Conservation (phyloP, 768 basidiomycete genomes). For the Panaeolus cyanescens region DNA sequence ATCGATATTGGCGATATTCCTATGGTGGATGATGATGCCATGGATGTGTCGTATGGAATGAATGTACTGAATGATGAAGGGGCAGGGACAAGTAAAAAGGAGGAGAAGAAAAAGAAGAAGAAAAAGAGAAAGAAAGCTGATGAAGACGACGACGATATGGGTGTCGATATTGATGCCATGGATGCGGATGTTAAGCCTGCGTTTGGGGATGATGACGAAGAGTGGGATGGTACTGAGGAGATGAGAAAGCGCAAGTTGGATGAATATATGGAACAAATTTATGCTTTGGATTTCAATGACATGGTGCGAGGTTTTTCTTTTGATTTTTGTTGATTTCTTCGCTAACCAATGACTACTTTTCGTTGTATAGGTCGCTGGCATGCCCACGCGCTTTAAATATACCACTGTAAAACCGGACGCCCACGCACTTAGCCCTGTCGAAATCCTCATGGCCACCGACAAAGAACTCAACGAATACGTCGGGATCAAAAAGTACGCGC, state of each 20-base stretch:
- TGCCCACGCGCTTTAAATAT: slow-evolving; percentile 95
- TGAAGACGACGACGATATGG: slow-evolving; percentile 45
- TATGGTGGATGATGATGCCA: slow-evolving; percentile 33
- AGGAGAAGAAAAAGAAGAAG: slow-evolving; percentile 32
- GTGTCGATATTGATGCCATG: slow-evolving; percentile 60
- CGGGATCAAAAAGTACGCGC: slow-evolving; percentile 87
- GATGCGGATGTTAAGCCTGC: slow-evolving; percentile 43
- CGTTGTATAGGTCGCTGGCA: slow-evolving; percentile 69
- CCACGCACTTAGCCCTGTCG: slow-evolving; percentile 76
- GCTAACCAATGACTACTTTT: slow-evolving; percentile 7
- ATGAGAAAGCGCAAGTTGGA: slow-evolving; percentile 84
- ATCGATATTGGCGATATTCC: slow-evolving; percentile 76
- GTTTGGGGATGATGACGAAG: slow-evolving; percentile 50
- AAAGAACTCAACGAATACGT: slow-evolving; percentile 91
- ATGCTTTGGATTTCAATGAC: slow-evolving; percentile 93
- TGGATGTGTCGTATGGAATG: slow-evolving; percentile 8
- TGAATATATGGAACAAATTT: slow-evolving; percentile 89
- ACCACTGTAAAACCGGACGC: slow-evolving; percentile 60
- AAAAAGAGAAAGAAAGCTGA: slow-evolving; percentile 60
- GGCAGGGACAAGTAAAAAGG: slow-evolving; percentile 10
- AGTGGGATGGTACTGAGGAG: slow-evolving; percentile 89
- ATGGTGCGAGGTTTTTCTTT: slow-evolving; percentile 63
- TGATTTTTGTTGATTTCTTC: neutral
- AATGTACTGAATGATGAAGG: slow-evolving; percentile 11
- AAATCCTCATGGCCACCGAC: slow-evolving; percentile 91